phyloP scores from a whole-genome alignment of 352 stramenopile species.

The Phytophthora hybrid region DNA sequence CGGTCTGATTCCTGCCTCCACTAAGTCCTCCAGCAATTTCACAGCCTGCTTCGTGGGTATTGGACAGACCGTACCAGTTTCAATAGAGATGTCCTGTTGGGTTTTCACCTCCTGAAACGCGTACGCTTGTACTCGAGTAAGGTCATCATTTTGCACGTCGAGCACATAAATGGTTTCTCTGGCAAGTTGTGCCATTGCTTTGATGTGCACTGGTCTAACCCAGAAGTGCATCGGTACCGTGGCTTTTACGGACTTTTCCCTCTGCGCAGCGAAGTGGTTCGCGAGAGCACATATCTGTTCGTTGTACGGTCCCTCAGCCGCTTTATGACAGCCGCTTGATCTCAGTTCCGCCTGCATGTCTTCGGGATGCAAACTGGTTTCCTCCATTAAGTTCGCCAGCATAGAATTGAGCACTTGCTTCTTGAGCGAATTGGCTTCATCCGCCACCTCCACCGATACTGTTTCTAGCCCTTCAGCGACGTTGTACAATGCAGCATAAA shows the following conservation, averaged over 20 bases:
- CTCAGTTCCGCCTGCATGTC: not conserved
- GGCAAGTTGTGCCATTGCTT: not conserved
- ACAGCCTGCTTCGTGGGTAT: not conserved
- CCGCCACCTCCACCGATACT: too few species aligned
- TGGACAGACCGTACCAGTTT: not conserved
- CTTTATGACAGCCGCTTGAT: not conserved
- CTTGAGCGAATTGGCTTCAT: not conserved
- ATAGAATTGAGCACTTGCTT: slow-evolving; percentile 1
- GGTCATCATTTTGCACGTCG: not conserved
- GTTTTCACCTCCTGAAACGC: not conserved
- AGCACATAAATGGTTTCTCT: too few species aligned
- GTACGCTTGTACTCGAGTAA: not conserved
- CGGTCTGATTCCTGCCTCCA: not conserved
- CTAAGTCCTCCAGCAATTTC: not conserved
- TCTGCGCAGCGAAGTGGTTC: not conserved
- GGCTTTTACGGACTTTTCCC: not conserved
- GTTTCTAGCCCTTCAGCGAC: too few species aligned
- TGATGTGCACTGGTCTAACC: not conserved
- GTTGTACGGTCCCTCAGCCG: not conserved
- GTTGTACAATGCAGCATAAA: too few species aligned
- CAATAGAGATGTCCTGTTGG: not conserved
- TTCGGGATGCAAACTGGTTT: not conserved
- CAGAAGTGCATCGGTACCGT: not conserved
- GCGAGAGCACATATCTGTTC: not conserved
- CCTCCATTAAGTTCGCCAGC: not conserved